Base-by-base conservation (phyloP, 768 basidiomycete genomes). In the Mycena crocata region DNA sequence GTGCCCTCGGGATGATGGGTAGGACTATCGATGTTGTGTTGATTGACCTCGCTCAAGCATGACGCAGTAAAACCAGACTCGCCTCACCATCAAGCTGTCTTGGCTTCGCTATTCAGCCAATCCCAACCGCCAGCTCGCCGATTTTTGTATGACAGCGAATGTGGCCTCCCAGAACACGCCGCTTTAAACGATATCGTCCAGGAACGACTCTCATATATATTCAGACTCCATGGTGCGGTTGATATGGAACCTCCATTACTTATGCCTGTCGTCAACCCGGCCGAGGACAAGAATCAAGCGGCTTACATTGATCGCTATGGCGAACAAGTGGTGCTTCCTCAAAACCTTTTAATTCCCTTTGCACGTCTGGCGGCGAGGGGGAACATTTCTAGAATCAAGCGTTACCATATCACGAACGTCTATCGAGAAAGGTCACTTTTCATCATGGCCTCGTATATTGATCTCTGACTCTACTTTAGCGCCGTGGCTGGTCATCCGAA, bases 181-280 rank as follows among this genome's bases (percentile, higher is more conserved):
- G 83, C 89, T 24, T 75, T 96, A 70, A 92, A 89, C 71, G 87
- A 88, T 14, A 88, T 90, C 5, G 93, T 96, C 7, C 86, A 91
- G 67, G 93, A 96, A 52, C 88, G 89, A 21, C 81, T 98, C 6
- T 83, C 87, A 3, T 81, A 90, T 2, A 89, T 96, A 21, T 96
- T 97, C 77, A 88, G 90, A 39, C 84, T 96, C 6, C 96, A 96
- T 73, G 96, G 96, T 8, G 96, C 96, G 4, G 88, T 97, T 1
- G 89, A 95, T 68, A 90, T 91, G 78, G 93, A 93, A 70, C 91
- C 95, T 0, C 92, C 95, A 0, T 77, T 96, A n/a, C 82, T 98
- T 14, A 87, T 94, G 76, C 96, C 93, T 1, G 83, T 88, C 2
- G 83, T 87, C 51, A 85, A 89, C 32, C 79, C 84, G 4, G 87